Evolutionary conservation across 1,284 basidiomycete genomes (phyloP).

Genomic region (Cutaneotrichosporon mucoides): DNA sequence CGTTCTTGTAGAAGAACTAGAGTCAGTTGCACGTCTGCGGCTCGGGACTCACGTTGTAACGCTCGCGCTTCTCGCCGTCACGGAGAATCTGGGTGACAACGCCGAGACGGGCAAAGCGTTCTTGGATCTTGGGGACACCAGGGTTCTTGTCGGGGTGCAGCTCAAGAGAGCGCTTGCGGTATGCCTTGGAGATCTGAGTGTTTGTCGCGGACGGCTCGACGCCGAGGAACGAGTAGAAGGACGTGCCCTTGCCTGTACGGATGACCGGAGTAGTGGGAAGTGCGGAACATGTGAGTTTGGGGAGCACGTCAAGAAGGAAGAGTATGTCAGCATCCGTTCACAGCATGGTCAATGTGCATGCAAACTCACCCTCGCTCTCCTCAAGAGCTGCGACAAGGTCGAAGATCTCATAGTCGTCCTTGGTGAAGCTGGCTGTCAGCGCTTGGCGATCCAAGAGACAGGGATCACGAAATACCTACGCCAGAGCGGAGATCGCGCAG

Average conservation of each 20-base stretch:
- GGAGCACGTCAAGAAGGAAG: too few relatives aligned
- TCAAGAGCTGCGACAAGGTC: conserved; percentile 85
- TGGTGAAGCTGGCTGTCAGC: conserved; percentile 29
- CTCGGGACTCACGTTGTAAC: conserved; percentile 55
- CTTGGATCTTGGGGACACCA: conserved; percentile 70
- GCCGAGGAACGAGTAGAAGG: conserved; percentile 82
- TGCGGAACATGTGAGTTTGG: too few relatives aligned
- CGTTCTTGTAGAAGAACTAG: conserved; percentile 50
- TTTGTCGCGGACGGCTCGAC: conserved; percentile 66
- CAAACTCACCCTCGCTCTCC: conserved; percentile 63
- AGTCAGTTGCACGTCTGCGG: background rate
- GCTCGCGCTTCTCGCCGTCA: conserved; percentile 67
- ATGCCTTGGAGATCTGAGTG: conserved; percentile 75
- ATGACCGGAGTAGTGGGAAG: too few relatives aligned
- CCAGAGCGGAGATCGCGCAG: conserved; percentile 6
- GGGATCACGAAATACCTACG: conserved; percentile 1
- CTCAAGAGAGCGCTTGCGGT: conserved; percentile 79
- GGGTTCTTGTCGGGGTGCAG: conserved; percentile 93
- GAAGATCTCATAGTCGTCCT: conserved; percentile 94
- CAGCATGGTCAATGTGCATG: too few relatives aligned
- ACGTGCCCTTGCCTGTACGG: conserved; percentile 67
- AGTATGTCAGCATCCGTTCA: too few relatives aligned
- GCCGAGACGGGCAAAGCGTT: conserved; percentile 80
- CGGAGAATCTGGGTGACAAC: conserved; percentile 76
- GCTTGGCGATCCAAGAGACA: too few relatives aligned